Evolutionary conservation across 306 rosid species (phyloP).

Genomic region (Coriaria nepalensis): DNA sequence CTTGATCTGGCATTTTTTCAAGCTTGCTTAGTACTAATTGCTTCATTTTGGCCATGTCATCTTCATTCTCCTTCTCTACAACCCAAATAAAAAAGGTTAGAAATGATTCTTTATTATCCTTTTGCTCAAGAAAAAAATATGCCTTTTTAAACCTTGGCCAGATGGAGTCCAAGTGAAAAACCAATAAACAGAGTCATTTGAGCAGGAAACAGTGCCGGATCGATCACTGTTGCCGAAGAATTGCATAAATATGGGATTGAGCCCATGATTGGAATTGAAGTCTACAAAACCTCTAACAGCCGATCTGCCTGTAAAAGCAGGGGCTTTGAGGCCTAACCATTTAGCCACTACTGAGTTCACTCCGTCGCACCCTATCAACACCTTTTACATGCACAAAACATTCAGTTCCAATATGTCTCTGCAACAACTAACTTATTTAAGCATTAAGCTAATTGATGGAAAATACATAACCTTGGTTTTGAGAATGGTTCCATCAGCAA

Average conservation of each 20-base stretch:
- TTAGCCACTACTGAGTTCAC: constrained; percentile 14
- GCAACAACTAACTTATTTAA: too few species aligned
- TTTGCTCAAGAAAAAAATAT: too few species aligned
- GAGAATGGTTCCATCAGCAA: constrained; percentile 41
- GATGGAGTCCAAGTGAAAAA: constrained; percentile 17
- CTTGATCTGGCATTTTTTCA: constrained; percentile 11
- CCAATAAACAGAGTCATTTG: constrained; percentile 15
- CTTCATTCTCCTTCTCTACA: constrained; percentile 15
- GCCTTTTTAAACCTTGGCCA: too few species aligned
- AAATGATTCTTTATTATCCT: too few species aligned
- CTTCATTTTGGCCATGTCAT: constrained; percentile 16
- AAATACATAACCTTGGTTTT: constrained; percentile 27
- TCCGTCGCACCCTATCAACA: constrained; percentile 16
- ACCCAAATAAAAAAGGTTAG: too few species aligned
- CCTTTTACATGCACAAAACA: not conserved
- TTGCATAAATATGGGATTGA: constrained; percentile 10
- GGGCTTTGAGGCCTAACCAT: constrained; percentile 11
- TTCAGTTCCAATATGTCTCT: not conserved
- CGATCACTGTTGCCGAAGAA: constrained; percentile 17
- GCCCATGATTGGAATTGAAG: constrained; percentile 8
- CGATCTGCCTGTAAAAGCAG: constrained; percentile 15
- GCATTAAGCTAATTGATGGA: too few species aligned
- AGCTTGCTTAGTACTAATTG: constrained; percentile 17
- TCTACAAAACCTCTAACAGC: constrained; percentile 9
- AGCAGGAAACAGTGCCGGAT: constrained; percentile 19